phyloP scores from a whole-genome alignment of 495 filamentous ascomycete genomes.

The Penicillium diatomitis region DNA sequence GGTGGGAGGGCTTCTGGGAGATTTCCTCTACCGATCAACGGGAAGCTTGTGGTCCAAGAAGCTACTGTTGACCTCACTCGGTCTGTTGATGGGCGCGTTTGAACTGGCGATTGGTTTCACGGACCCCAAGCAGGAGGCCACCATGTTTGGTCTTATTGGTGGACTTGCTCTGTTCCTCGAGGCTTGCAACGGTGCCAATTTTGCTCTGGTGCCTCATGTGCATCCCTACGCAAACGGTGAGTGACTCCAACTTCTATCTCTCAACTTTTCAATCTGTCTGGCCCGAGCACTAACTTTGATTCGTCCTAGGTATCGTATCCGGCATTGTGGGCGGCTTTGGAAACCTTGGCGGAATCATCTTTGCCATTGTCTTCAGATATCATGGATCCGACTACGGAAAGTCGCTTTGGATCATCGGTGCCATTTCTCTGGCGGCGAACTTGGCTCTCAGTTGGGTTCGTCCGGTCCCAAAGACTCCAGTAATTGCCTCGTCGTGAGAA shows the following conservation, averaged over 20 bases:
- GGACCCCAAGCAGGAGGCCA: constrained; percentile 47
- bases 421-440: constrained; percentile 62
- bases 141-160: constrained; percentile 71
- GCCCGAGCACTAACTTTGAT: constrained; percentile 4
- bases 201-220: constrained; percentile 76
- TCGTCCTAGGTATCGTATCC: constrained; percentile 52
- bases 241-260: constrained; percentile 5
- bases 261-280: neutral
- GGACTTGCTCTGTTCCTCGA: constrained; percentile 75
- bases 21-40: constrained; percentile 57
- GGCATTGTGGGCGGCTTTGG: constrained; percentile 71
- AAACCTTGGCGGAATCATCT: constrained; percentile 79
- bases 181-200: constrained; percentile 77
- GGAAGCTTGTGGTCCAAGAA: constrained; percentile 71
- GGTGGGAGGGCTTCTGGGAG: constrained; percentile 61
- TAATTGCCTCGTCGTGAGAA: constrained; percentile 3
- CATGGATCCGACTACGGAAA: constrained; percentile 54
- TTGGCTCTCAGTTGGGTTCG: constrained; percentile 61
- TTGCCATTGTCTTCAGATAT: constrained; percentile 80
- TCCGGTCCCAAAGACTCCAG: constrained; percentile 46
- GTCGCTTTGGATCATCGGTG: constrained; percentile 73
- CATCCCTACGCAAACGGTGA: constrained; percentile 65
- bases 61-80: constrained; percentile 52
- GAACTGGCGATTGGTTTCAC: constrained; percentile 61
- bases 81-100: constrained; percentile 55